Evolutionary conservation across 331 rosid species (phyloP).

Genomic region (Rhamnella rubrinervis): DNA sequence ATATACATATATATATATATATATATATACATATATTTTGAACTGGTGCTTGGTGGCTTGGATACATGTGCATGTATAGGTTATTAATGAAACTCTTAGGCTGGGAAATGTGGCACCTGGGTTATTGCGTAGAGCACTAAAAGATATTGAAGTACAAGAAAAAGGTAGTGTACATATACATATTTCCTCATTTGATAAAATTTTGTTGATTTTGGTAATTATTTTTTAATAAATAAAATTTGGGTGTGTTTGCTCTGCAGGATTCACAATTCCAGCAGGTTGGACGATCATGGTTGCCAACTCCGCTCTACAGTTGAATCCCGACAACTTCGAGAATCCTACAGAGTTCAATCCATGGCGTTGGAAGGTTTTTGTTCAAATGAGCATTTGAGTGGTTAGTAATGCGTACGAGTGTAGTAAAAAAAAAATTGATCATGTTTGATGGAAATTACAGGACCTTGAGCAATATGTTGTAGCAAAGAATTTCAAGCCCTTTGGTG

Average conservation of each 20-base stretch:
- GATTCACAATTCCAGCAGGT: constrained; percentile 38
- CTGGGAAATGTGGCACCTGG: constrained; percentile 26
- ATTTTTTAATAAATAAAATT: not conserved
- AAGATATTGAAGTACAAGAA: constrained; percentile 30
- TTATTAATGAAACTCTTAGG: constrained; percentile 36
- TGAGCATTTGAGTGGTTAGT: no score
- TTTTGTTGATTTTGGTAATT: not conserved
- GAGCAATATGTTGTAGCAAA: constrained; percentile 30
- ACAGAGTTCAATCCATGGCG: constrained; percentile 47
- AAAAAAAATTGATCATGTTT: not conserved
- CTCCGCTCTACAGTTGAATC: constrained; percentile 34
- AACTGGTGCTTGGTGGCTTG: not conserved
- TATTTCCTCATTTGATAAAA: not conserved
- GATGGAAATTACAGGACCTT: constrained; percentile 20
- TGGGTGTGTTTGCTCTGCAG: not conserved
- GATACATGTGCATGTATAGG: not conserved
- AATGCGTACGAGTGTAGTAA: not conserved
- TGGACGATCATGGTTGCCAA: constrained; percentile 35
- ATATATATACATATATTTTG: no score
- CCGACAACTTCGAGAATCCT: constrained; percentile 26
- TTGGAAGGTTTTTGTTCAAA: constrained; percentile 34
- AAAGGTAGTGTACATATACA: no score
- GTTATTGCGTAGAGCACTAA: constrained; percentile 30
- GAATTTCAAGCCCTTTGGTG: constrained; percentile 51
- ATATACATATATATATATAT: no score